phyloP scores from a whole-genome alignment of 2,329 filamentous ascomycete species.

The Alternaria sp. region DNA sequence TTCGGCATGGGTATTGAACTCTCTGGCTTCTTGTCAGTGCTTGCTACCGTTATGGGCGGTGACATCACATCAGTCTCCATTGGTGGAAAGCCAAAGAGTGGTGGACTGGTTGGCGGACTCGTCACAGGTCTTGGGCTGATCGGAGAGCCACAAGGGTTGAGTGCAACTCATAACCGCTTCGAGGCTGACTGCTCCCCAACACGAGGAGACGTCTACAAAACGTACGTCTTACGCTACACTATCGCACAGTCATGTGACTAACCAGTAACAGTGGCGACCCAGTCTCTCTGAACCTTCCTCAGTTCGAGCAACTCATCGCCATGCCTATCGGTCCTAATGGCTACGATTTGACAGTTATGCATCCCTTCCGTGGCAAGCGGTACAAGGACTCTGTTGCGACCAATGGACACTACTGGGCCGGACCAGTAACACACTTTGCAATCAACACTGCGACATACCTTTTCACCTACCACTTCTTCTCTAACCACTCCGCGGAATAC shows the following conservation, averaged over 20 bases:
- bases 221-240: neutral
- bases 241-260: neutral
- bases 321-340: conserved; percentile 10
- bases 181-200: conserved; percentile 32
- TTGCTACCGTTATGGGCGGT: conserved; percentile 23
- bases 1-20: conserved; percentile 25
- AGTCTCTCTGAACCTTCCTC: conserved; percentile 7
- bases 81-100: conserved; percentile 24
- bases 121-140: conserved; percentile 25
- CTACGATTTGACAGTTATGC: conserved; percentile 9
- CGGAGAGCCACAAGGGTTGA: conserved; percentile 23
- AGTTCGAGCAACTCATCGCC: conserved; percentile 12
- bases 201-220: conserved; percentile 15
- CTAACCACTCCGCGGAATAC: conserved; percentile 32
- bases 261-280: conserved; percentile 6
- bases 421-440: conserved; percentile 28
- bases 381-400: conserved; percentile 29
- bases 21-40: conserved; percentile 26
- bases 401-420: conserved; percentile 25
- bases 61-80: conserved; percentile 23
- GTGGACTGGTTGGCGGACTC: conserved; percentile 28
- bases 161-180: conserved; percentile 28
- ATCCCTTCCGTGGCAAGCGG: conserved; percentile 25
- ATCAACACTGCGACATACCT: conserved; percentile 21
- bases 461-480: conserved; percentile 25